Evolutionary conservation across 2,329 filamentous ascomycete genomes (phyloP).

Genomic region (Intubia oerlemansii): DNA sequence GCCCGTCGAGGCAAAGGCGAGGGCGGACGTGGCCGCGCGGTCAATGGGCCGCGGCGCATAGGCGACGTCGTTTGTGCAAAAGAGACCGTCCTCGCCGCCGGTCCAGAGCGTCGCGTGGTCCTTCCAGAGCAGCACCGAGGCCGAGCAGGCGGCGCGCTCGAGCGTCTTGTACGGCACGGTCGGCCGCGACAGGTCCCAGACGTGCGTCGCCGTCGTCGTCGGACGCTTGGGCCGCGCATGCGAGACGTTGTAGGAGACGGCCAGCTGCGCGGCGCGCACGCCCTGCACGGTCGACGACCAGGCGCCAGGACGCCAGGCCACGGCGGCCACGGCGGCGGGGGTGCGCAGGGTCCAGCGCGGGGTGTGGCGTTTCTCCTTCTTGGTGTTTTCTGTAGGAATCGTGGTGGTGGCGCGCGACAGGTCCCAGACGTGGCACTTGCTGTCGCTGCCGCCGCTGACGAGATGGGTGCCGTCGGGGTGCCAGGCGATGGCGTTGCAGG

Average conservation of each 20-base stretch:
- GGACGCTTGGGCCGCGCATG: conserved; percentile 28
- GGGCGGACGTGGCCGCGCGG: conserved; percentile 35
- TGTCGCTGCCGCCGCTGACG: conserved; percentile 40
- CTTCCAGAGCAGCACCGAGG: conserved; percentile 38
- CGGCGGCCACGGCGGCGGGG: conserved; percentile 34
- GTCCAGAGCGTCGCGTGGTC: conserved; percentile 46
- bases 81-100: conserved; percentile 36
- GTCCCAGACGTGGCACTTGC: conserved; percentile 44
- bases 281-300: conserved; percentile 39
- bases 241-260: conserved; percentile 38
- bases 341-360: conserved; percentile 39
- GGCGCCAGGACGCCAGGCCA: conserved; percentile 41
- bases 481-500: conserved; percentile 40
- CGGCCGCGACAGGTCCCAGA: conserved; percentile 48
- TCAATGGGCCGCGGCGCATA: conserved; percentile 43
- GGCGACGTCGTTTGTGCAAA: conserved; percentile 43
- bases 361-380: conserved; percentile 45
- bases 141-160: conserved; percentile 34
- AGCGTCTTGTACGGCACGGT: conserved; percentile 47
- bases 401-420: conserved; percentile 31
- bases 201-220: conserved; percentile 36
- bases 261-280: conserved; percentile 37
- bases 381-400: no score
- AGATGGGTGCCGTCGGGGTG: conserved; percentile 47
- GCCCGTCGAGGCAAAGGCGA: conserved; percentile 37